phyloP scores from a whole-genome alignment of 2,329 filamentous ascomycete genomes.

The Penicillium occitanis region DNA sequence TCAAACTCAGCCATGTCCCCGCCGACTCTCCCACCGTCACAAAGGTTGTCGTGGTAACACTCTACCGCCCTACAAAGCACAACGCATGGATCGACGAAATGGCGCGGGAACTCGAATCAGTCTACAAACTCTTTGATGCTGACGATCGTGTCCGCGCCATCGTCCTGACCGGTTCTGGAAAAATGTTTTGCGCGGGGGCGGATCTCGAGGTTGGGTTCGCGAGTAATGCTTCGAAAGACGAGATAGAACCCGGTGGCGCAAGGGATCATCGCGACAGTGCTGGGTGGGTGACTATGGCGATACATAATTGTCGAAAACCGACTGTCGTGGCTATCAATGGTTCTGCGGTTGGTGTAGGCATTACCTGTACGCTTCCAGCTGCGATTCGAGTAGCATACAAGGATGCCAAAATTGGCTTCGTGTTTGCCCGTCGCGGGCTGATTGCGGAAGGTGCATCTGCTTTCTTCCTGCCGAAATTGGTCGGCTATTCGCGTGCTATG shows the following conservation, averaged over 20 bases:
- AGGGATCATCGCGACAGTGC: slow-evolving; percentile 14
- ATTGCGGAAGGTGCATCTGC: slow-evolving; percentile 70
- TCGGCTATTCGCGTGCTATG: slow-evolving; percentile 48
- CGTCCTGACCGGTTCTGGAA: slow-evolving; percentile 56
- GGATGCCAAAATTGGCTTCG: slow-evolving; percentile 68
- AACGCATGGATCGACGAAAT: slow-evolving; percentile 63
- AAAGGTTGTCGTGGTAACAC: slow-evolving; percentile 61
- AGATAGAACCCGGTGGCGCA: not conserved
- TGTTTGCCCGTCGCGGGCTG: slow-evolving; percentile 69
- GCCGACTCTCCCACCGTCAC: slow-evolving; percentile 54
- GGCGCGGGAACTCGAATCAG: slow-evolving; percentile 59
- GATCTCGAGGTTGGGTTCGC: slow-evolving; percentile 50
- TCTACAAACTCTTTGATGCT: slow-evolving; percentile 52
- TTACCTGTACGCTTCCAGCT: slow-evolving; percentile 60
- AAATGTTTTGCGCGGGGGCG: slow-evolving; percentile 60
- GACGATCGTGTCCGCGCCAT: slow-evolving; percentile 58
- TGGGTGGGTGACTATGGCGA: slow-evolving; percentile 44
- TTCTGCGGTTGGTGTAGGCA: slow-evolving; percentile 58
- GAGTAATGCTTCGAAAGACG: not conserved
- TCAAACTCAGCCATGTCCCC: slow-evolving; percentile 32
- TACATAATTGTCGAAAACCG: slow-evolving; percentile 58
- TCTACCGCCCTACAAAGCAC: slow-evolving; percentile 61
- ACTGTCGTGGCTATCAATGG: slow-evolving; percentile 58
- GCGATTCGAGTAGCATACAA: slow-evolving; percentile 57
- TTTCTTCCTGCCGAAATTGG: slow-evolving; percentile 69